Percentiles rank a stretch among this genome's conserved stretches.
Evolutionary conservation across 2,329 filamentous ascomycete genomes (phyloP).

Genomic region (Acrodontium crateriforme): DNA sequence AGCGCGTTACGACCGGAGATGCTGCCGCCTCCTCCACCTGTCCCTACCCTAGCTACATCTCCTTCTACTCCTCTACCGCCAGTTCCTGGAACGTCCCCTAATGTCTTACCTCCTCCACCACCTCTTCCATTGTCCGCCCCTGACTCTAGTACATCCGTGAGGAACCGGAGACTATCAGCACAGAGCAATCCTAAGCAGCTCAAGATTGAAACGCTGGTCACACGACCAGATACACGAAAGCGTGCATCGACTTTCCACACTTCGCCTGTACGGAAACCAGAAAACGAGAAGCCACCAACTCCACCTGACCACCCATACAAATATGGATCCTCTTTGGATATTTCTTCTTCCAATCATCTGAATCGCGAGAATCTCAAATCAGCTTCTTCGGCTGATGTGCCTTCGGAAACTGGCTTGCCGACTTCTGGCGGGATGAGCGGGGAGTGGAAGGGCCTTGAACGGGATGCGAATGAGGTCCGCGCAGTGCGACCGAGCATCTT

Average conservation of each 20-base stretch:
- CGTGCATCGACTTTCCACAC: constrained; percentile 21
- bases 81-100: constrained; percentile 13
- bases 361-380: no score
- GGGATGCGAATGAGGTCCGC: constrained; percentile 12
- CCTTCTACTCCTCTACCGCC: constrained; percentile 19
- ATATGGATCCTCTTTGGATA: no score
- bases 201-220: constrained; percentile 64
- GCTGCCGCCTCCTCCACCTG: constrained; percentile 1
- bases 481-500: constrained; percentile 17
- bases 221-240: constrained; percentile 17
- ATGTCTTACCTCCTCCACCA: constrained; percentile 20
- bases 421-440: constrained; percentile 8
- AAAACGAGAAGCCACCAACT: no score
- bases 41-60: constrained; percentile 4
- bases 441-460: constrained; percentile 12
- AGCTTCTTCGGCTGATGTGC: no score
- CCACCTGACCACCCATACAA: no score
- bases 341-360: no score
- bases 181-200: constrained; percentile 63
- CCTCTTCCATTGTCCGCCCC: constrained; percentile 15
- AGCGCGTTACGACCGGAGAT: constrained; percentile 8
- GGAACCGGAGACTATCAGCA: constrained; percentile 65
- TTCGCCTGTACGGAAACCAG: no score
- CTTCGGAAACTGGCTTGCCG: constrained; percentile 6
- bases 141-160: constrained; percentile 15